Percentiles rank a stretch among this genome's conserved stretches.
Conservation (phyloP, 106 monocot genomes). For the Apostasia shenzhenica region DNA sequence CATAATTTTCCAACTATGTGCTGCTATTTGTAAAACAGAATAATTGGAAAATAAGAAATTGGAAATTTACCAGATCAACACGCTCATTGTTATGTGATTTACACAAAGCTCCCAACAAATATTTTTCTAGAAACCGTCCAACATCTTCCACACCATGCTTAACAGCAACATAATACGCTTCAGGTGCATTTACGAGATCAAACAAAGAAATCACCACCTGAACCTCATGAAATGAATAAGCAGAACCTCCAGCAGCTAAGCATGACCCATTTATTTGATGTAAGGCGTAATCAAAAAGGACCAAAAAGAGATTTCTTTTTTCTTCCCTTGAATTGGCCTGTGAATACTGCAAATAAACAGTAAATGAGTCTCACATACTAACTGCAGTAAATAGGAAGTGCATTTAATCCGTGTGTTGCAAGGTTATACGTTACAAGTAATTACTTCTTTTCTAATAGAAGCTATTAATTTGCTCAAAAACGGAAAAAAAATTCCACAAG, state of each 20-base stretch:
- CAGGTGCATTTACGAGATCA: slow-evolving; percentile 73
- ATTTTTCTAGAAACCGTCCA: slow-evolving; percentile 64
- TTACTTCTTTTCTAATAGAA: no score
- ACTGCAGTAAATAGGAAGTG: no score
- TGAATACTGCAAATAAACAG: slow-evolving; percentile 72
- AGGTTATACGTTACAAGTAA: no score
- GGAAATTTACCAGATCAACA: slow-evolving; percentile 51
- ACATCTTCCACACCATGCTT: slow-evolving; percentile 88
- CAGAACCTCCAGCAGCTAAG: slow-evolving; percentile 40
- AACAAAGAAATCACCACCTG: slow-evolving; percentile 72
- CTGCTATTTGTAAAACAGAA: no score
- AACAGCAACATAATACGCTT: slow-evolving; percentile 81
- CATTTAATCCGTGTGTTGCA: no score
- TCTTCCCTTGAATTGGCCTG: slow-evolving; percentile 76
- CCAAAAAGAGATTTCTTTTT: slow-evolving; percentile 70
- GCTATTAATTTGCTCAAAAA: no score
- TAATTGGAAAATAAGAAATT: no score
- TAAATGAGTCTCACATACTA: neutral
- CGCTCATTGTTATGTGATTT: slow-evolving; percentile 59
- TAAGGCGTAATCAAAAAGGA: slow-evolving; percentile 79
- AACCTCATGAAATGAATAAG: slow-evolving; percentile 55
- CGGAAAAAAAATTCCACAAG: no score
- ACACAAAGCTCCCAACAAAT: slow-evolving; percentile 56
- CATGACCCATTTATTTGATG: slow-evolving; percentile 69
- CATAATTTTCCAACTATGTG: no score